phyloP scores from a whole-genome alignment of 2,329 filamentous ascomycete genomes.

The Pseudocercospora cruenta region DNA sequence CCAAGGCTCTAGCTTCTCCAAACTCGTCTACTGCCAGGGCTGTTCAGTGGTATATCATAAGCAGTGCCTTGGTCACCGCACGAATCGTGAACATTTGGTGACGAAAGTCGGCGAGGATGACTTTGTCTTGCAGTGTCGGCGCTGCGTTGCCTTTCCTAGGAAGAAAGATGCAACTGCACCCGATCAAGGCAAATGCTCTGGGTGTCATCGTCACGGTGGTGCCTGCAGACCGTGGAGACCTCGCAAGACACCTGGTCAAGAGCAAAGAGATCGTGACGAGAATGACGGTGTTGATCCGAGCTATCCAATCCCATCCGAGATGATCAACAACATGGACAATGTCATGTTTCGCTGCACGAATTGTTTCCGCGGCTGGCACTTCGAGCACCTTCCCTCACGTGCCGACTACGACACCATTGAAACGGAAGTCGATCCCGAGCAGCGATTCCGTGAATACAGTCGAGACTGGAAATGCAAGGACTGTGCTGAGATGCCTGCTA shows the following conservation, averaged over 20 bases:
- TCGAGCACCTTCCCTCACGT: slow-evolving; percentile 72
- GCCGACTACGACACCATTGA: slow-evolving; percentile 47
- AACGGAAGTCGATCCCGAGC: slow-evolving; percentile 57
- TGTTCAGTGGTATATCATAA: slow-evolving; percentile 85
- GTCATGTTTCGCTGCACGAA: slow-evolving; percentile 80
- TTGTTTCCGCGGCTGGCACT: slow-evolving; percentile 81
- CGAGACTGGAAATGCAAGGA: slow-evolving; percentile 78
- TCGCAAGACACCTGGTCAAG: slow-evolving; percentile 74
- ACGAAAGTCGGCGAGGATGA: slow-evolving; percentile 78
- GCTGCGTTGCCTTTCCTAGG: slow-evolving; percentile 71
- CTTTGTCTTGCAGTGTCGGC: slow-evolving; percentile 88
- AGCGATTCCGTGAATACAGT: slow-evolving; percentile 73
- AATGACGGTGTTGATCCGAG: slow-evolving; percentile 81
- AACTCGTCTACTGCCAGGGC: slow-evolving; percentile 85
- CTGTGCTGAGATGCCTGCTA: slow-evolving; percentile 66
- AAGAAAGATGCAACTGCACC: slow-evolving; percentile 73
- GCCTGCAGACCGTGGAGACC: slow-evolving; percentile 76
- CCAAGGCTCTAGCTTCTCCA: slow-evolving; percentile 63
- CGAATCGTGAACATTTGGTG: slow-evolving; percentile 78
- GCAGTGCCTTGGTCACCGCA: slow-evolving; percentile 74
- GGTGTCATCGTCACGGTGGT: slow-evolving; percentile 66
- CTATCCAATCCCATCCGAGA: slow-evolving; percentile 61
- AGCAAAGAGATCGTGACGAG: slow-evolving; percentile 78
- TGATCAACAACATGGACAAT: slow-evolving; percentile 75
- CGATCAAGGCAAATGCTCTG: slow-evolving; percentile 70